Percentiles rank a stretch among this genome's conserved stretches.
Evolutionary conservation across 2,329 filamentous ascomycete genomes (phyloP).

Genomic region (Neocucurbitaria cava): DNA sequence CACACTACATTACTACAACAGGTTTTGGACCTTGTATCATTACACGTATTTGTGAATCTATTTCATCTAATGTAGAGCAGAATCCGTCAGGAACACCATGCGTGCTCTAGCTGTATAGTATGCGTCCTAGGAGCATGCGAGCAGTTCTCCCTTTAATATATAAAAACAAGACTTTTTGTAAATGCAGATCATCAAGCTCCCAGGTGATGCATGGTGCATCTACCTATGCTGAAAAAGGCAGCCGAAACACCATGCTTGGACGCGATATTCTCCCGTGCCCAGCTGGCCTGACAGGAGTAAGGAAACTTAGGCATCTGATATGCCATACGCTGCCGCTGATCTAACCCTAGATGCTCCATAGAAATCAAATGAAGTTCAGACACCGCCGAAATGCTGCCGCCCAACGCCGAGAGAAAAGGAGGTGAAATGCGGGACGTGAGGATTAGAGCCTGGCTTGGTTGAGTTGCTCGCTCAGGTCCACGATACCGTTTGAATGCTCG

Average conservation of each 20-base stretch:
- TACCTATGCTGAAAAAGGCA: slow-evolving; percentile 35
- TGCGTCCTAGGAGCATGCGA: neutral
- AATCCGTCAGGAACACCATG: neutral
- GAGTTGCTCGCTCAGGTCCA: slow-evolving; percentile 42
- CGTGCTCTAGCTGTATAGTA: neutral
- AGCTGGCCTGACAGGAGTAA: slow-evolving; percentile 10
- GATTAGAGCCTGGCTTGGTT: slow-evolving; percentile 43
- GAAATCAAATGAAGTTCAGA: slow-evolving; percentile 17
- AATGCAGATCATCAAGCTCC: slow-evolving; percentile 22
- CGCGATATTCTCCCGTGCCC: slow-evolving; percentile 9
- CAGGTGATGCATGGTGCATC: slow-evolving; percentile 22
- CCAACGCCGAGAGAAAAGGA: slow-evolving; percentile 27
- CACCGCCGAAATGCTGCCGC: slow-evolving; percentile 28
- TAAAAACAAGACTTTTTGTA: slow-evolving; percentile 29
- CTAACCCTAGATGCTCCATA: slow-evolving; percentile 21
- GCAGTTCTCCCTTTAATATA: slow-evolving; percentile 5
- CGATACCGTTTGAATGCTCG: slow-evolving; percentile 33
- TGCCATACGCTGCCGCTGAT: slow-evolving; percentile 29
- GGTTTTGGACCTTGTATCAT: no score
- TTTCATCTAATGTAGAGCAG: neutral
- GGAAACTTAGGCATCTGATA: slow-evolving; percentile 8
- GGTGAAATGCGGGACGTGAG: slow-evolving; percentile 20
- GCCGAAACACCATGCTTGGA: slow-evolving; percentile 46
- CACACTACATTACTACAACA: no score
- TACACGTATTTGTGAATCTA: neutral